Percentiles rank a stretch among this genome's conserved stretches.
These are phyloP conservation scores for Papilionanthe hybrid DNA, from an alignment of 116 monocot species.

Conservation along the genomic window DNA sequence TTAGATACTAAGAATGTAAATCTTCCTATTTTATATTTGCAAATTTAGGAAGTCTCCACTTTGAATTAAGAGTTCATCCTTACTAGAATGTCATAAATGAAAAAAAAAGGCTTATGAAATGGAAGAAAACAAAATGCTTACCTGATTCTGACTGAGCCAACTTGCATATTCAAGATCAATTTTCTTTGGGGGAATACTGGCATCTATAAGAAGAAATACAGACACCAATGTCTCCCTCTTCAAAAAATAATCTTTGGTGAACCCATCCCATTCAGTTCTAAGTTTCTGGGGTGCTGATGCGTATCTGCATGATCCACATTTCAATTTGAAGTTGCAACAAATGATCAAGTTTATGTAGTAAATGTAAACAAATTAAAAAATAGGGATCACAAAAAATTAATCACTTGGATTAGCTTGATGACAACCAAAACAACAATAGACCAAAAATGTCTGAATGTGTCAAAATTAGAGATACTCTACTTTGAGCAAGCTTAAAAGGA, in stretches of 20 bases:
- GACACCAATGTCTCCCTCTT: constrained; percentile 68
- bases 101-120: not conserved
- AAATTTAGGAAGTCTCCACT: not conserved
- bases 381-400: not conserved
- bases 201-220: constrained; percentile 92
- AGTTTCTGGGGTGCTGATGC: constrained; percentile 78
- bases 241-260: constrained; percentile 88
- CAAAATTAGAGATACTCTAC: not conserved
- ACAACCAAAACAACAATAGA: not conserved
- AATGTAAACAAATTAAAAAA: not conserved
- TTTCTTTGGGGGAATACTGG: constrained; percentile 89
- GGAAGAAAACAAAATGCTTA: constrained; percentile 9
- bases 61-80: not conserved
- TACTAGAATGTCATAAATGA: not conserved
- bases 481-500: not conserved
- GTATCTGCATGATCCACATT: constrained; percentile 51
- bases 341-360: not conserved
- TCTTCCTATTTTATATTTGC: too few relatives aligned
- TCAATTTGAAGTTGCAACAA: not conserved
- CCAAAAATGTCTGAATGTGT: not conserved
- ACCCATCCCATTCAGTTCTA: constrained; percentile 63
- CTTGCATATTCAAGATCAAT: constrained; percentile 92
- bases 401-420: not conserved
- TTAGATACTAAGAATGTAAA: too few relatives aligned
- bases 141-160: constrained; percentile 91